Base-by-base conservation (phyloP, 2,329 filamentous ascomycete genomes). In the Trichophyton equinum region DNA sequence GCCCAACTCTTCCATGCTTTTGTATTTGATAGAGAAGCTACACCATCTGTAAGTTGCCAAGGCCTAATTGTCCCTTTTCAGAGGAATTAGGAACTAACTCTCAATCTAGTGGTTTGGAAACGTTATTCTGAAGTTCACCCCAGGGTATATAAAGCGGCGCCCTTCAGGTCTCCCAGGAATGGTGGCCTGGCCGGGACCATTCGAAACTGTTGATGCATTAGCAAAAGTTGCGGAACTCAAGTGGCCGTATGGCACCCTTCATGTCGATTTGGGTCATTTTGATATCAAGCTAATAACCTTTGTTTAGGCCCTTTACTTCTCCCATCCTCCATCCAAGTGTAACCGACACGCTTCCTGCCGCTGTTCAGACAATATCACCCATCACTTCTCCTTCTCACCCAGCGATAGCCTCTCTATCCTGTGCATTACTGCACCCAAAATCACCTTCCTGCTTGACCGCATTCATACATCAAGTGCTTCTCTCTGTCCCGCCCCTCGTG, bases 401-500 rank as follows among this genome's bases (percentile, higher is more conserved):
- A 1, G 84, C 90, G 47, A 92, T 95, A 71, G 85, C 83, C 8
- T 87, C 85, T 27, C 83, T 96, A 20, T 92, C 90, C 49, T 99
- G 94, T 75, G 92, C 92, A 0, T 81, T 92, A 1, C 83, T 97
- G 1, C 92, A 99, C 71, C 91, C 92, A 0, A 80, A 83, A 18
- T 89, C 95, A 68, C 91, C 92, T 0, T 95, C 89, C 18, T 99
- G 92, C 73, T 81, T 87, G 42, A 88, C 89, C 33, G 95, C 89
- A 2, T 95, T 91, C 71, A 77, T 96, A 53, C 88, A 89, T 63
- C 95, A 94, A 75, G 92, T 89, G 82, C 83, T 96, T 62, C 82
- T 84, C 60, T 86, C 89, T 1, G 94, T 96, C 73, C 91, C 91
- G 0, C 79, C 82, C 0, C 77, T 96, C 30, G 84, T 87, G 5